A percentile compares a stretch with the other conserved stretches of the same genome.
Evolutionary conservation across 2,329 filamentous ascomycete species (phyloP).

Genomic region (Meredithiella fracta): DNA sequence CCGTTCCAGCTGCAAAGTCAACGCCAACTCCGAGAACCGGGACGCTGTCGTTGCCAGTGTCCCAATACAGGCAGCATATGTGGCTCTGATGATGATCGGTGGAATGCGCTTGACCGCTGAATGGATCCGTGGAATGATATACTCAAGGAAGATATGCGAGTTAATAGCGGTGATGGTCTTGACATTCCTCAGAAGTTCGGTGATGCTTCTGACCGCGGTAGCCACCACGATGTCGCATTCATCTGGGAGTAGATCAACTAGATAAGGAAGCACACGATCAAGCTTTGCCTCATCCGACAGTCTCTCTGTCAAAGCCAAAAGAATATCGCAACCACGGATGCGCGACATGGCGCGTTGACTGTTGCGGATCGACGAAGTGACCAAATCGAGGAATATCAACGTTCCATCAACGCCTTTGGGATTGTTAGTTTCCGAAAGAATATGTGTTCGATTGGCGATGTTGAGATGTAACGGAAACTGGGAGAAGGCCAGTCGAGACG

Average conservation of each 20-base stretch:
- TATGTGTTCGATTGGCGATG: slow-evolving; percentile 69
- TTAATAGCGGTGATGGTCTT: slow-evolving; percentile 70
- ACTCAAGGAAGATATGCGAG: slow-evolving; percentile 52
- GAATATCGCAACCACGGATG: slow-evolving; percentile 74
- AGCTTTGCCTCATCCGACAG: slow-evolving; percentile 91
- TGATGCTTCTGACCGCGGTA: slow-evolving; percentile 69
- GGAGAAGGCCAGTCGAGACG: slow-evolving; percentile 34
- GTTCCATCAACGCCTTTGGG: slow-evolving; percentile 70
- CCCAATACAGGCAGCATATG: slow-evolving; percentile 83
- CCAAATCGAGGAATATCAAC: slow-evolving; percentile 74
- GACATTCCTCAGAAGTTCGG: slow-evolving; percentile 75
- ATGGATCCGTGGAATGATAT: slow-evolving; percentile 49
- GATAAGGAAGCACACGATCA: slow-evolving; percentile 79
- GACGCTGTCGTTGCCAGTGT: slow-evolving; percentile 74
- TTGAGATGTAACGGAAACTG: slow-evolving; percentile 72
- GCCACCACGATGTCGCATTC: slow-evolving; percentile 71
- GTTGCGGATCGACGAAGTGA: slow-evolving; percentile 77
- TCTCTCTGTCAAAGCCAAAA: slow-evolving; percentile 79
- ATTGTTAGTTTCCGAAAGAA: slow-evolving; percentile 42
- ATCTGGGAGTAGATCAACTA: slow-evolving; percentile 70
- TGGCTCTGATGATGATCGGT: slow-evolving; percentile 61
- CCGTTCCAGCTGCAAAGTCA: slow-evolving; percentile 69
- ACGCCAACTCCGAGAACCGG: slow-evolving; percentile 77
- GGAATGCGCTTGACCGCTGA: slow-evolving; percentile 20
- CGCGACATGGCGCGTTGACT: slow-evolving; percentile 79